Conservation (phyloP, 148 eudicot genomes). For the Linanthus parryae region DNA sequence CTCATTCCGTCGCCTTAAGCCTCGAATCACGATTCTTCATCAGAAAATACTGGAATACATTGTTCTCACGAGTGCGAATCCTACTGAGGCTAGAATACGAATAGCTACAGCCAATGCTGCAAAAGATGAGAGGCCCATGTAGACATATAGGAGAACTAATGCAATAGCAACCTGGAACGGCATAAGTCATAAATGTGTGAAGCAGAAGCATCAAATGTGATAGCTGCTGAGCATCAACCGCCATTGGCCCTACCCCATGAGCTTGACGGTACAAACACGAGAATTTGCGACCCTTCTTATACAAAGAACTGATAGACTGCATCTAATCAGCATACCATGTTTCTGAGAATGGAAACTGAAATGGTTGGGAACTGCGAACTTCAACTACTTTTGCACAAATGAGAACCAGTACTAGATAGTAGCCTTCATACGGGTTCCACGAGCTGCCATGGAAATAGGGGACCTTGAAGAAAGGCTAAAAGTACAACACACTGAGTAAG, state of each 20-base stretch:
- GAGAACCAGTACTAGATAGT: slow-evolving; percentile 13
- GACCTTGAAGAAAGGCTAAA: too few species aligned
- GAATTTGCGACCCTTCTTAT: slow-evolving; percentile 18
- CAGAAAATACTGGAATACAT: slow-evolving; percentile 8
- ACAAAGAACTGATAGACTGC: slow-evolving; percentile 13
- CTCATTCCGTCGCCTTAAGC: slow-evolving; percentile 22
- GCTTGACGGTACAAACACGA: slow-evolving; percentile 14
- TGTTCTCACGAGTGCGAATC: neutral
- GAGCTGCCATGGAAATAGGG: too few species aligned
- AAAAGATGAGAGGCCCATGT: slow-evolving; percentile 3
- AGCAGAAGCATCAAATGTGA: slow-evolving; percentile 14
- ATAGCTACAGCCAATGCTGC: slow-evolving; percentile 47
- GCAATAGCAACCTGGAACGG: slow-evolving; percentile 11
- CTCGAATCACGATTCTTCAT: slow-evolving; percentile 17
- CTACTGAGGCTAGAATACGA: slow-evolving; percentile 33
- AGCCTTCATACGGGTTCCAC: slow-evolving; percentile 15
- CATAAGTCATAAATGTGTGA: slow-evolving; percentile 13
- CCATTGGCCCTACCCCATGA: slow-evolving; percentile 23
- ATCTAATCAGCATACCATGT: slow-evolving; percentile 18
- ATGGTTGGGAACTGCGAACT: slow-evolving; percentile 17
- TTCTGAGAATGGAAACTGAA: slow-evolving; percentile 16
- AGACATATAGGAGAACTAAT: slow-evolving; percentile 7
- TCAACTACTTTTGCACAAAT: slow-evolving; percentile 11
- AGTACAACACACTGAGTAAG: too few species aligned
- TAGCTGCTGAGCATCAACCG: slow-evolving; percentile 19